Conservation (phyloP, 306 rosid genomes). For the Pyrus bretschneideri region DNA sequence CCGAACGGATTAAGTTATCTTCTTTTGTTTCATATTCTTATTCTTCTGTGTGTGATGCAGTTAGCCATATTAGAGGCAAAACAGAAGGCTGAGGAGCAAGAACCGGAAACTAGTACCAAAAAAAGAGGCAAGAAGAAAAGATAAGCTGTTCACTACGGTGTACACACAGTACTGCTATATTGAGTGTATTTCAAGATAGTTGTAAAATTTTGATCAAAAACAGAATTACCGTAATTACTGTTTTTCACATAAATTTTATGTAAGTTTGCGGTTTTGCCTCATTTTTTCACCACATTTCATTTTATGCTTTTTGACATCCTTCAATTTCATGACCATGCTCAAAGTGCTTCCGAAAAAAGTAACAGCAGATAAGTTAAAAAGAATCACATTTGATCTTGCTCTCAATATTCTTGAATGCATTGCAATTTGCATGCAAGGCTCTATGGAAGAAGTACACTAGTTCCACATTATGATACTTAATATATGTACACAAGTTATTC, state of each 20-base stretch:
- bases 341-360: not conserved
- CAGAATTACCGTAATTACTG: not conserved
- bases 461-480: too few species aligned
- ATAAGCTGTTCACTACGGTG: not conserved
- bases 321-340: not conserved
- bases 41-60: conserved; percentile 36
- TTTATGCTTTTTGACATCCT: not conserved
- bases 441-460: too few species aligned
- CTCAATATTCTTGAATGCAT: too few species aligned
- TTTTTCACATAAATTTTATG: not conserved
- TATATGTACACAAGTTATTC: too few species aligned
- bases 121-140: conserved; percentile 84
- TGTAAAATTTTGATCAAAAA: not conserved
- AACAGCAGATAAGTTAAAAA: not conserved
- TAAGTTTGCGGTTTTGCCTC: not conserved
- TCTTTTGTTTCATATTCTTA: not conserved
- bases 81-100: conserved; percentile 94
- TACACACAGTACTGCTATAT: not conserved
- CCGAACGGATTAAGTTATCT: not conserved
- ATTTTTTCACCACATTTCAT: not conserved
- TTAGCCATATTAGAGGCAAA: conserved; percentile 83
- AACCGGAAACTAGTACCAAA: conserved; percentile 72
- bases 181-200: not conserved
- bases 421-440: not conserved
- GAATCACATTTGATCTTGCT: not conserved